A percentile compares a stretch with the other conserved stretches of the same genome.
These are phyloP conservation scores for Lunasporangiospora selenospora DNA, from an alignment of 192 early-diverging fungal species.

Conservation along the genomic window DNA sequence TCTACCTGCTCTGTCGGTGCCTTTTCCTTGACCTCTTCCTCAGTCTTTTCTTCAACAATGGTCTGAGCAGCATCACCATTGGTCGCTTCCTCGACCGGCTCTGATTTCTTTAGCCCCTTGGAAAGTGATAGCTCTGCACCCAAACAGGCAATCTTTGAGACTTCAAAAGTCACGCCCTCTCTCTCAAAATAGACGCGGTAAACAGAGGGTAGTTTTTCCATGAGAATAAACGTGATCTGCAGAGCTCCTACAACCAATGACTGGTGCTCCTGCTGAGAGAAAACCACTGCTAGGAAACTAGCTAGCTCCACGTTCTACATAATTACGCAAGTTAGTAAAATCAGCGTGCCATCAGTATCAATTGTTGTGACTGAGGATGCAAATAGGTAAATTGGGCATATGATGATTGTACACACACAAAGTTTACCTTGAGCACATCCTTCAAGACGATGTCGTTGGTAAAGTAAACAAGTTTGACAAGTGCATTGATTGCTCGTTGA, in stretches of 20 bases:
- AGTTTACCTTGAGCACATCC: constrained; percentile 50
- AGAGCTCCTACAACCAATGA: constrained; percentile 62
- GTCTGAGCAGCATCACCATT: not conserved
- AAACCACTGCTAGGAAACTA: constrained; percentile 54
- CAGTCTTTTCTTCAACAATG: not conserved
- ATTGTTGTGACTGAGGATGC: too few species aligned
- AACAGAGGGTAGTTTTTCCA: constrained; percentile 64
- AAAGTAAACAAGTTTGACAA: constrained; percentile 62
- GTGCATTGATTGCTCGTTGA: constrained; percentile 66
- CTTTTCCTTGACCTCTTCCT: not conserved
- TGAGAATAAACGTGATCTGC: constrained; percentile 66
- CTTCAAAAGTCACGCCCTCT: constrained; percentile 76
- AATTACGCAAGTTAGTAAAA: too few species aligned
- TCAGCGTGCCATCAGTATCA: too few species aligned
- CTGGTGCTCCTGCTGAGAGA: constrained; percentile 59
- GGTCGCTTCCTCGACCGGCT: not conserved
- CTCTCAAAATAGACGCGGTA: constrained; percentile 69
- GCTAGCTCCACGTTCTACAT: constrained; percentile 50
- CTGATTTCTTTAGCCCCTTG: constrained; percentile 3
- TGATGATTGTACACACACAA: constrained; percentile 1
- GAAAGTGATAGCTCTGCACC: constrained; percentile 19
- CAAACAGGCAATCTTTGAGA: constrained; percentile 55
- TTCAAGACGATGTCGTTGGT: constrained; percentile 52
- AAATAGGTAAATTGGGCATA: not conserved
- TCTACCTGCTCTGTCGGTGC: not conserved